Evolutionary conservation across 257 asterid species (phyloP).

Genomic region (Ligustrum vulgare): DNA sequence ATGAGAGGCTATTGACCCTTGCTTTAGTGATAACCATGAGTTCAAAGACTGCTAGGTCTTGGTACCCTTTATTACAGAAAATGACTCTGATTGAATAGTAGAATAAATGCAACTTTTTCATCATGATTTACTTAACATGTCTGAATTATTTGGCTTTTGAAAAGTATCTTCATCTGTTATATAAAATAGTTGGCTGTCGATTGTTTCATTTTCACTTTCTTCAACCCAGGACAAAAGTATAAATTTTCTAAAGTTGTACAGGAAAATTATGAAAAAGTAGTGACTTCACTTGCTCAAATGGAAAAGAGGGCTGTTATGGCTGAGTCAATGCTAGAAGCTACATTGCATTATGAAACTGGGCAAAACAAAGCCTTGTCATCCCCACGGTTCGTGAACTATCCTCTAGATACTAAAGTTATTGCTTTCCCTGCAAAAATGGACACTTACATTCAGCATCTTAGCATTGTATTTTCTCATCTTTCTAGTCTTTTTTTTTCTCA

Average conservation of each 20-base stretch:
- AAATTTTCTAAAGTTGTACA: slow-evolving; percentile 24
- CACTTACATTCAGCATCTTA: background rate
- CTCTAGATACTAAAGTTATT: background rate
- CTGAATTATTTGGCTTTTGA: background rate
- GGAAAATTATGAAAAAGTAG: slow-evolving; percentile 70
- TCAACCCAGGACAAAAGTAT: background rate
- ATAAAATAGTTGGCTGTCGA: slow-evolving; percentile 8
- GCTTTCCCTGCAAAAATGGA: background rate
- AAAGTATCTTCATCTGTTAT: background rate
- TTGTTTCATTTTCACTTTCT: slow-evolving; percentile 4
- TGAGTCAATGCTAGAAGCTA: slow-evolving; percentile 86
- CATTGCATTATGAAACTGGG: slow-evolving; percentile 80
- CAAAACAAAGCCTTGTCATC: slow-evolving; percentile 74
- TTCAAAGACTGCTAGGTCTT: background rate
- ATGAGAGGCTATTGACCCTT: background rate
- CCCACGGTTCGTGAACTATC: slow-evolving; percentile 48
- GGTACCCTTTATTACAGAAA: background rate
- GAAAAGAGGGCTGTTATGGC: slow-evolving; percentile 91
- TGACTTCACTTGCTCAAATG: slow-evolving; percentile 54
- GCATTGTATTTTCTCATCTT: background rate
- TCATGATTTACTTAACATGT: background rate
- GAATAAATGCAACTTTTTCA: background rate
- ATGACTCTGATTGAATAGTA: background rate
- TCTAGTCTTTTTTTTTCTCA: background rate
- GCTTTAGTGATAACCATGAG: background rate